Base-by-base conservation (phyloP, 192 early-diverging fungal species). In the Rhizophagus clarus region DNA sequence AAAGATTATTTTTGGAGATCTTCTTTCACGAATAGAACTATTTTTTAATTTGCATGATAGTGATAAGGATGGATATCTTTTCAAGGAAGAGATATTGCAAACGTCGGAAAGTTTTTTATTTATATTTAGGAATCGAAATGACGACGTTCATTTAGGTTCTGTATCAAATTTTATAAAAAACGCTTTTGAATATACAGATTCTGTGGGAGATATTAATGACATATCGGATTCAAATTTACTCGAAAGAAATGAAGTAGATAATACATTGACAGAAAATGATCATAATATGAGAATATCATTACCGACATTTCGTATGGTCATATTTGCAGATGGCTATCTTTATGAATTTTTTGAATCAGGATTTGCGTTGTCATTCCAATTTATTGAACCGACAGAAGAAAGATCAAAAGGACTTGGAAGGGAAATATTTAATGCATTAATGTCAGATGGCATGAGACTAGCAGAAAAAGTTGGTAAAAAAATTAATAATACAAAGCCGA, bases 21-120 rank as follows among this genome's bases (percentile, higher is more conserved):
- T 96, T 76, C 90, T 95, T 84, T 92, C 89, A 1, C 89, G 90
- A 1, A 91, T 97, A 81, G 89, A 91, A 32, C 82, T 94, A 42
- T 97, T 97, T 78, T 99, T 96, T 80, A 87, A 91, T 22, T 82
- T 97, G 74, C 95, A 96, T 80, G 94, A 95, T 80, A 77, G 85
- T 29, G 88, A 95, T 76, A 82, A 85, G 40, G 88, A 93, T 67
- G 91, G 88, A 1, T 81, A 86, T 15, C 83, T 97, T 63, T 89
- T 79, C 40, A 90, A 94, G 42, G 89, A 94, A 45, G 94, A 99
- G 73, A 88, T 96, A 45, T 91, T 97, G 76, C 89, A 92, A 60
- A 85, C 97, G 71, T 94, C 94, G 1, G 96, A 97, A 85, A 92
- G 92, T 51, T 81, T 99, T 7, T 87, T 96, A 74, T 97, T 95